Evolutionary conservation across 805 yeast species (phyloP).

Genomic region (Candida lessepsii): DNA sequence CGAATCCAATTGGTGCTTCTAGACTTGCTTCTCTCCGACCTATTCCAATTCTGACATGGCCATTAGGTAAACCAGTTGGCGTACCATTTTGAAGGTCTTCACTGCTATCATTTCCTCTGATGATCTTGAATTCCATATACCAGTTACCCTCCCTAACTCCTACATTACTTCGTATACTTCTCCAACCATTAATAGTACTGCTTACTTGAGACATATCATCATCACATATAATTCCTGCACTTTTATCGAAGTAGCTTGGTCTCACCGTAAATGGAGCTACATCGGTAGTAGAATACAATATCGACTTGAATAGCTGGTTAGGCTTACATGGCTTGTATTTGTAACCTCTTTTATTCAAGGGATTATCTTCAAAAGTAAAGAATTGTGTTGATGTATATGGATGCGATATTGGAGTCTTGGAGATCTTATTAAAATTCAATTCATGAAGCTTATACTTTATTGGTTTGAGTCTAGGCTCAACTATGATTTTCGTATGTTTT

Average conservation of each 20-base stretch:
- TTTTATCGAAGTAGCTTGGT: constrained; percentile 65
- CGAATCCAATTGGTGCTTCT: constrained; percentile 95
- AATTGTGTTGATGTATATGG: not conserved
- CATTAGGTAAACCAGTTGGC: constrained; percentile 1
- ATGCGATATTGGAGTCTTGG: constrained; percentile 4
- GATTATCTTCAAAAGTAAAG: constrained; percentile 67
- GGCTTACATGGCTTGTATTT: constrained; percentile 79
- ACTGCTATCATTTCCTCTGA: constrained; percentile 33
- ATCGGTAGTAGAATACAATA: constrained; percentile 71
- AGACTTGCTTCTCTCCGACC: constrained; percentile 82
- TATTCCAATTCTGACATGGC: constrained; percentile 80
- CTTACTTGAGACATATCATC: constrained; percentile 43
- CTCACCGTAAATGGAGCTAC: constrained; percentile 62
- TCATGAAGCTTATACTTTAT: constrained; percentile 8
- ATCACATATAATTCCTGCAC: constrained; percentile 49
- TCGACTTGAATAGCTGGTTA: constrained; percentile 53
- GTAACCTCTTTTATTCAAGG: constrained; percentile 76
- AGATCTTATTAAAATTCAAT: constrained; percentile 6
- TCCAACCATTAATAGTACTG: constrained; percentile 67
- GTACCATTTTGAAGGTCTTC: not conserved
- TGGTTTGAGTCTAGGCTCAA: constrained; percentile 16
- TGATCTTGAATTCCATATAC: constrained; percentile 73
- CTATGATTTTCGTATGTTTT: constrained; percentile 13
- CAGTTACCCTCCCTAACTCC: constrained; percentile 75
- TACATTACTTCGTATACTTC: constrained; percentile 71